Conservation (phyloP, 495 filamentous ascomycete species). For the Xylaria longipes region DNA sequence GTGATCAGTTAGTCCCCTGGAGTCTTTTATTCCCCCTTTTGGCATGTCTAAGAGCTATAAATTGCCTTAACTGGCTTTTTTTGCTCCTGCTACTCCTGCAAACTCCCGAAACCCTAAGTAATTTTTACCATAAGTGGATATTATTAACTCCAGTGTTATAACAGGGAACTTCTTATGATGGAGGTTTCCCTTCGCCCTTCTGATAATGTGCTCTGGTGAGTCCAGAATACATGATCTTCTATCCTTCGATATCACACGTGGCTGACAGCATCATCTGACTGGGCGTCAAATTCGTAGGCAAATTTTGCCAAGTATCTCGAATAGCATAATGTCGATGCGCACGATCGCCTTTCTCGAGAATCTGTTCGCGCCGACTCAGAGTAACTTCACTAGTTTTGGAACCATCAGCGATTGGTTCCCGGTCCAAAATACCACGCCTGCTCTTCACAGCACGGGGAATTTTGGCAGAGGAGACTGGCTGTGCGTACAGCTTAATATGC, state of each 20-base stretch:
- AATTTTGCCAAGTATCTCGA: slow-evolving; percentile 2
- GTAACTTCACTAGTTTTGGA: background rate
- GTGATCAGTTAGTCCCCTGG: too few relatives aligned
- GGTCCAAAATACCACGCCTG: background rate
- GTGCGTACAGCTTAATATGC: background rate
- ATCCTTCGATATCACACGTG: background rate
- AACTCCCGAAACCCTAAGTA: too few relatives aligned
- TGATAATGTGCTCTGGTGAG: slow-evolving; percentile 12
- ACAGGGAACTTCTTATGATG: background rate
- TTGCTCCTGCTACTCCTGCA: too few relatives aligned
- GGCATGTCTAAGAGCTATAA: too few relatives aligned
- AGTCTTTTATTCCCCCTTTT: too few relatives aligned
- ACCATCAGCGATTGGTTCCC: background rate
- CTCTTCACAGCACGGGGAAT: background rate
- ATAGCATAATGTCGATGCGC: background rate
- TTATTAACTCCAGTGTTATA: too few relatives aligned
- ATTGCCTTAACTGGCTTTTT: too few relatives aligned
- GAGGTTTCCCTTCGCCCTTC: background rate
- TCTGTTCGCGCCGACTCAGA: background rate
- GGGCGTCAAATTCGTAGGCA: background rate
- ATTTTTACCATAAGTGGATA: too few relatives aligned
- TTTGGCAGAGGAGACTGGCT: slow-evolving; percentile 8
- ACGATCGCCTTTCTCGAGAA: slow-evolving; percentile 1
- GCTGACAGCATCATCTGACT: background rate
- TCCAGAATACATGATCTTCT: background rate